Evolutionary conservation across 768 basidiomycete species (phyloP).

Genomic region (Tylopilus intermedius): DNA sequence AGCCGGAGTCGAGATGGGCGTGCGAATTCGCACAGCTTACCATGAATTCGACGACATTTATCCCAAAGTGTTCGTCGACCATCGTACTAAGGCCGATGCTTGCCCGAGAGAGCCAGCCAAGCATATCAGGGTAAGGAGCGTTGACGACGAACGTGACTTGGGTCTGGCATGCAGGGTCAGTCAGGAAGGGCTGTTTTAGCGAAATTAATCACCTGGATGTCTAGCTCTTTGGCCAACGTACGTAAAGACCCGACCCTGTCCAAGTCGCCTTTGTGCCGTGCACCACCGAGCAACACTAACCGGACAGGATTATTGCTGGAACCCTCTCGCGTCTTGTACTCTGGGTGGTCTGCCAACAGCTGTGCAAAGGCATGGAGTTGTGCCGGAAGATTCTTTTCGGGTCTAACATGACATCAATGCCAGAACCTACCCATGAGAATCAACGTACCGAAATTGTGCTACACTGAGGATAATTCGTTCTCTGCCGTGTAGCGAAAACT

Average conservation of each 20-base stretch:
- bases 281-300: conserved; percentile 80
- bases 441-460: conserved; percentile 82
- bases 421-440: not conserved
- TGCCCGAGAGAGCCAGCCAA: conserved; percentile 65
- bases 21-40: conserved; percentile 38
- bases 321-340: conserved; percentile 35
- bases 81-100: conserved; percentile 92
- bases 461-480: conserved; percentile 74
- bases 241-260: conserved; percentile 60
- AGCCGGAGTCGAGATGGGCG: not conserved
- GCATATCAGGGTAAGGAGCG: conserved; percentile 67
- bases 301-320: conserved; percentile 35
- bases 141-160: conserved; percentile 79
- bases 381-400: conserved; percentile 88
- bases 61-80: conserved; percentile 98
- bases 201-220: conserved; percentile 50
- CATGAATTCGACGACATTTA: conserved; percentile 98
- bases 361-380: conserved; percentile 69
- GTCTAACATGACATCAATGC: conserved; percentile 41
- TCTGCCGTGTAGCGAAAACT: conserved; percentile 49
- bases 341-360: conserved; percentile 56
- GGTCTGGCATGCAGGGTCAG: conserved; percentile 38
- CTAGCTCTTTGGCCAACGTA: conserved; percentile 54
- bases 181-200: not conserved
- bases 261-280: conserved; percentile 73